Conservation (phyloP, 2,329 filamentous ascomycete species). For the Fusarium sp. region DNA sequence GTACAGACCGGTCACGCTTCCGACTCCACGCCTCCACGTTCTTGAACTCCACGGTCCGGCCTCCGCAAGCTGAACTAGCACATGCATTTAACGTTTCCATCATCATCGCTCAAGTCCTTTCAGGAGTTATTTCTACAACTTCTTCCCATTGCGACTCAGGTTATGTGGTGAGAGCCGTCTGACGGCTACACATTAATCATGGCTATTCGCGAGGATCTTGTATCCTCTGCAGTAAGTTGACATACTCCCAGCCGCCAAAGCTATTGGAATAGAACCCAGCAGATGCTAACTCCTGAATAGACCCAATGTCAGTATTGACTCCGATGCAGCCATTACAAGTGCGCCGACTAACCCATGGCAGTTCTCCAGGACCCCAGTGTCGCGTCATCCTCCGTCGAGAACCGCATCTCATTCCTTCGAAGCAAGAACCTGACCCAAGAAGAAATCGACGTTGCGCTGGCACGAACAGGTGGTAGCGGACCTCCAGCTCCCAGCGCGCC, state of each 20-base stretch:
- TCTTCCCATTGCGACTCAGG: slow-evolving; percentile 11
- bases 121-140: neutral
- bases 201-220: slow-evolving; percentile 93
- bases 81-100: slow-evolving; percentile 41
- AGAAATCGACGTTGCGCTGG: slow-evolving; percentile 86
- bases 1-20: slow-evolving; percentile 44
- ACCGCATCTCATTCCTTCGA: slow-evolving; percentile 89
- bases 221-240: slow-evolving; percentile 76
- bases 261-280: neutral
- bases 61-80: slow-evolving; percentile 39
- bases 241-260: slow-evolving; percentile 3
- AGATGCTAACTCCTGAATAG: slow-evolving; percentile 40
- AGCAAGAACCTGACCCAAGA: slow-evolving; percentile 98
- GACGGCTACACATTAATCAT: slow-evolving; percentile 54
- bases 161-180: slow-evolving; percentile 39
- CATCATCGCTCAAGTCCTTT: slow-evolving; percentile 22
- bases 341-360: slow-evolving; percentile 49
- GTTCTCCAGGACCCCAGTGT: slow-evolving; percentile 96
- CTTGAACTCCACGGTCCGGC: slow-evolving; percentile 28
- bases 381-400: slow-evolving; percentile 87
- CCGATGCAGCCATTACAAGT: neutral
- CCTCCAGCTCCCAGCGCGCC: slow-evolving; percentile 52
- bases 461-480: slow-evolving; percentile 73
- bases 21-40: slow-evolving; percentile 38
- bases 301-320: slow-evolving; percentile 53